Base-by-base conservation (phyloP, 768 basidiomycete genomes). In the Pluteus cervinus region DNA sequence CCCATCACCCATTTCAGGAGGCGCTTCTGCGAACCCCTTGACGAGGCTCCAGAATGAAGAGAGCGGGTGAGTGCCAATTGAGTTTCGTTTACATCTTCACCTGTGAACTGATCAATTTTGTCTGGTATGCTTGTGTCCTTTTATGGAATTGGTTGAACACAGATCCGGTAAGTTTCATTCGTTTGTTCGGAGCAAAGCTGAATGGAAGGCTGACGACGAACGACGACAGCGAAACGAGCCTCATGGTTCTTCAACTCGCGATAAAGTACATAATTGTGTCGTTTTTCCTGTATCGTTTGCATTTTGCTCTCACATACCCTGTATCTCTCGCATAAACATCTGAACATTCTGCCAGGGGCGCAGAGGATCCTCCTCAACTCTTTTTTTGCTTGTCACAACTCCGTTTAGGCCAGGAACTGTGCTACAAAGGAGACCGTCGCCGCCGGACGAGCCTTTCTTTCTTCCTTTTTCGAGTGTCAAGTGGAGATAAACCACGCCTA, bases 231-330 rank as follows among this genome's bases (percentile, higher is more conserved):
- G 47, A 91, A 91, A 67, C 86, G 88, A 44, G 86, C 88, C 36
- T 91, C 88, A 41, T 91, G 88, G 88, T 91, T 91, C 65, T 91
- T 91, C 72, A 85, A 82, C 59, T 80, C 85, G 48, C 80, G 84
- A 57, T 82, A 65, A 74, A 51, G 28, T 42, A 47, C 33, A 22
- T 32, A 24, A 32, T 39, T 39, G 28, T 24, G 40, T 32, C 43
- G 43, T 37, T 39, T 49, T 36, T 41, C 44, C 38, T 40, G 29
- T 36, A 45, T 39, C 29, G 39, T n/a, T n/a, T n/a, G n/a, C n/a
- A n/a, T n/a, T 30, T 39, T 48, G 31, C 36, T 12, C 16, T 39
- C 29, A 29, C 46, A 42, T 45, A 38, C 43, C 39, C 28, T 48
- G 40, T 51, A 45, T 46, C 39, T 43, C 36, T 51, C 37, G 42